Percentiles rank a stretch among this genome's conserved stretches.
phyloP scores from a whole-genome alignment of 2,329 filamentous ascomycete species.

The Diplodia corticola region DNA sequence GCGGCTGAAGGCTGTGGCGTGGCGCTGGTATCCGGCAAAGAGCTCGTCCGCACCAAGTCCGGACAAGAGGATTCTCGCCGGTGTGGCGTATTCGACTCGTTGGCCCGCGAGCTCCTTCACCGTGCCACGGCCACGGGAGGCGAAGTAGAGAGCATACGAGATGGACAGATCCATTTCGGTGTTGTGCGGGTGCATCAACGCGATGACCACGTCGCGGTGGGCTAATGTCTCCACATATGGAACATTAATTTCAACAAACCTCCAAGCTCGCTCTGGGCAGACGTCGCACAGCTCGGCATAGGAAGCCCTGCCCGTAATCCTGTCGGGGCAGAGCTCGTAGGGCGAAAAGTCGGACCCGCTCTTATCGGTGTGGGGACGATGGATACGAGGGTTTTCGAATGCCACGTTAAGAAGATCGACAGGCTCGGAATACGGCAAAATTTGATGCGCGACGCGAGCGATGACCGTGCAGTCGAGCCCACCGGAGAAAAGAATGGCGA shows the following conservation, averaged over 20 bases:
- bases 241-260: slow-evolving; percentile 83
- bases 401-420: slow-evolving; percentile 94
- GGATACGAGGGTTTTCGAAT: slow-evolving; percentile 84
- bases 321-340: slow-evolving; percentile 87
- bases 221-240: slow-evolving; percentile 72
- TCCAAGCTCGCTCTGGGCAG: slow-evolving; percentile 74
- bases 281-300: slow-evolving; percentile 69
- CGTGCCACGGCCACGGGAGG: slow-evolving; percentile 69
- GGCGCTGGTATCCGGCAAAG: slow-evolving; percentile 89
- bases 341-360: slow-evolving; percentile 33
- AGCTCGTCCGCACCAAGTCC: slow-evolving; percentile 95
- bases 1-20: slow-evolving; percentile 72
- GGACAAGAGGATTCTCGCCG: slow-evolving; percentile 81
- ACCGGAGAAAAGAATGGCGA: slow-evolving; percentile 89
- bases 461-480: slow-evolving; percentile 91
- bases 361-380: slow-evolving; percentile 38
- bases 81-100: slow-evolving; percentile 58
- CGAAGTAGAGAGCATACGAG: slow-evolving; percentile 90
- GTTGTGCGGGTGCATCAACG: slow-evolving; percentile 86
- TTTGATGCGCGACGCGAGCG: slow-evolving; percentile 75
- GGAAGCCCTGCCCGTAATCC: slow-evolving; percentile 79
- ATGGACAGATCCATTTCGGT: slow-evolving; percentile 99
- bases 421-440: slow-evolving; percentile 66
- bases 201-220: slow-evolving; percentile 69
- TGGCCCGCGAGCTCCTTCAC: slow-evolving; percentile 37